phyloP scores from a whole-genome alignment of 176 grass and related monocot genomes.

The Triticum turgidum region DNA sequence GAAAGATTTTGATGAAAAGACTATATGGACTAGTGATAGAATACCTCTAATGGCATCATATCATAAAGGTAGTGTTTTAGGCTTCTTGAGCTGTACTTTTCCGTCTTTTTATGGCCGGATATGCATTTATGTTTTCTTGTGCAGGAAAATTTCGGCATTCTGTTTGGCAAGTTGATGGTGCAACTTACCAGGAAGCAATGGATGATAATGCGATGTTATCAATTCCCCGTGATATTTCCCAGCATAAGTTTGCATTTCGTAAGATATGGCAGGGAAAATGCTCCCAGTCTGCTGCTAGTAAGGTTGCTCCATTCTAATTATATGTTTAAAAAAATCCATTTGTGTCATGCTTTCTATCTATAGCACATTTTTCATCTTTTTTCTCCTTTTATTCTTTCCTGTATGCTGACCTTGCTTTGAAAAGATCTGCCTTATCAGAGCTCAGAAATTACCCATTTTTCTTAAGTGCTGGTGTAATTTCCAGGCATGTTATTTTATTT shows the following conservation, averaged over 20 bases:
- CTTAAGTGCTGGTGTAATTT: background rate
- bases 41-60: slow-evolving; percentile 95
- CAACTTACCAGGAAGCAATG: slow-evolving; percentile 42
- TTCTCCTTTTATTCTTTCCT: slow-evolving; percentile 20
- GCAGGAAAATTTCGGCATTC: slow-evolving; percentile 86
- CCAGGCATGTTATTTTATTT: background rate
- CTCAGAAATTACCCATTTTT: background rate
- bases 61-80: slow-evolving; percentile 65
- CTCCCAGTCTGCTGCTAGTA: slow-evolving; percentile 74
- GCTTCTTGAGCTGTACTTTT: slow-evolving; percentile 27
- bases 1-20: slow-evolving; percentile 97
- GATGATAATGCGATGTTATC: slow-evolving; percentile 37
- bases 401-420: slow-evolving; percentile 16
- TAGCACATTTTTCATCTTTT: slow-evolving; percentile 18
- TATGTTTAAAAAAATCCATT: slow-evolving; percentile 23
- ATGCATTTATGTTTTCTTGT: slow-evolving; percentile 26
- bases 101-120: slow-evolving; percentile 9
- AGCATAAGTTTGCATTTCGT: slow-evolving; percentile 56
- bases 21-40: slow-evolving; percentile 82
- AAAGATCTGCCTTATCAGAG: background rate
- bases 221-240: slow-evolving; percentile 46
- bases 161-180: slow-evolving; percentile 67
- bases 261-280: slow-evolving; percentile 93
- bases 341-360: slow-evolving; percentile 1
- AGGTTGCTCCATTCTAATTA: slow-evolving; percentile 51